Evolutionary conservation across 2,329 filamentous ascomycete species (phyloP).

Genomic region (Ascosphaera aggregata): DNA sequence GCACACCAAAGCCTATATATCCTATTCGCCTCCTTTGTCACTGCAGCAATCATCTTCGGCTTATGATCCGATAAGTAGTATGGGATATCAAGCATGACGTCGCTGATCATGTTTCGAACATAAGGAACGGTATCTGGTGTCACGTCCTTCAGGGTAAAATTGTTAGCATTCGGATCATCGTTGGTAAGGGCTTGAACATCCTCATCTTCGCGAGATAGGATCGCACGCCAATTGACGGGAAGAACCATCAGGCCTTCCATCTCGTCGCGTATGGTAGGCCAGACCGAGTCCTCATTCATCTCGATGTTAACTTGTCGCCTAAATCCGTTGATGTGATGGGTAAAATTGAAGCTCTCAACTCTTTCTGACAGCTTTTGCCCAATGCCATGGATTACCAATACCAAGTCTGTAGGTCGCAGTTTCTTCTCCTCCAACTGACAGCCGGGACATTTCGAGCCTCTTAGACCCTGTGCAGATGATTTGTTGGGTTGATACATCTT

Average conservation of each 20-base stretch:
- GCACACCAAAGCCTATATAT: slow-evolving; percentile 90
- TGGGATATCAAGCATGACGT: slow-evolving; percentile 95
- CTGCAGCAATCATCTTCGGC: slow-evolving; percentile 74
- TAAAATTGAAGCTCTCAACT: slow-evolving; percentile 93
- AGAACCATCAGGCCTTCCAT: slow-evolving; percentile 84
- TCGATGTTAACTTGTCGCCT: slow-evolving; percentile 71
- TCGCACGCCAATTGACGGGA: slow-evolving; percentile 84
- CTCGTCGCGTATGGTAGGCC: slow-evolving; percentile 47
- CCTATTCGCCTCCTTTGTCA: slow-evolving; percentile 75
- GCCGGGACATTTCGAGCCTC: slow-evolving; percentile 22
- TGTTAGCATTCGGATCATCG: slow-evolving; percentile 34
- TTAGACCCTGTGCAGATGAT: slow-evolving; percentile 6
- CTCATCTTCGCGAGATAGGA: slow-evolving; percentile 66
- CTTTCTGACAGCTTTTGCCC: slow-evolving; percentile 89
- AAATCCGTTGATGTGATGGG: slow-evolving; percentile 82
- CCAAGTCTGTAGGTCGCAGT: slow-evolving; percentile 59
- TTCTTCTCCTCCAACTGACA: slow-evolving; percentile 40
- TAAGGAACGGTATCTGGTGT: slow-evolving; percentile 77
- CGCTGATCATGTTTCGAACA: slow-evolving; percentile 80
- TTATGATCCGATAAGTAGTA: slow-evolving; percentile 97
- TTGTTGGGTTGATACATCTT: slow-evolving; percentile 15
- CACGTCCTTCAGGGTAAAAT: slow-evolving; percentile 61
- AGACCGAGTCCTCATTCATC: slow-evolving; percentile 49
- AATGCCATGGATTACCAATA: slow-evolving; percentile 85
- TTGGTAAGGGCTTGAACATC: slow-evolving; percentile 29